Base-by-base conservation (phyloP, 208 protist genomes). In the Acanthamoeba sp. region DNA sequence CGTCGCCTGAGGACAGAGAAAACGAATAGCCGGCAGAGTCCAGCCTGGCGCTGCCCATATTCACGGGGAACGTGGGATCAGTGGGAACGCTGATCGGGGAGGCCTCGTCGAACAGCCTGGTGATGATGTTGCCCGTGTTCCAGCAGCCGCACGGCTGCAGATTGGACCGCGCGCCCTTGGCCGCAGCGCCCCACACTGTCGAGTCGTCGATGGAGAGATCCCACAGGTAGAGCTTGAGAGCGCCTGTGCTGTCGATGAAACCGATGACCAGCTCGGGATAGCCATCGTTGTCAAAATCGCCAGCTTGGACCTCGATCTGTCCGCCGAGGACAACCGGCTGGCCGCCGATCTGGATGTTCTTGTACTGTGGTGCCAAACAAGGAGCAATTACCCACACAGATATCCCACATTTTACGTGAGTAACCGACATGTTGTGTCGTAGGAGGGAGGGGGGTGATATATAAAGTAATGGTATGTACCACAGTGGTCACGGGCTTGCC, bases 231-330 rank as follows among this genome's bases (percentile, higher is more conserved):
- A 45, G 3, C 2, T 29, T 0, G 1, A 80, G 36, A 18, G 18
- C 20, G 36, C 69, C 69, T 2, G 34, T 45, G 29, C 7, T 36
- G 69, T 80, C 69, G 18, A 80, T 2, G 36, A 80, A 80, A 14
- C 69, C 36, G 36, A 80, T 20, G 32, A 45, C 69, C 16, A 80
- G 34, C 36, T 80, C 69, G 5, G 69, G 69, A 32, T 80, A 80
- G 20, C 69, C 69, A 36, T 80, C 69, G 34, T 29, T 80, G 36
- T 80, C 69, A 29, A 45, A 80, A 22, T 80, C 69, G 36, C 69
- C 69, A 2, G 34, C 7, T 14, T 4, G 3, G 1, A 45, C 3
- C 20, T 34, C 69, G 69, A 80, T 80, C 4, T 69, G 62, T 24
- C 69, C 32, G 29, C 69, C 59, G n/a, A 69, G 27, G 59, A 69